These are phyloP conservation scores for Wickerhamomyces kurtzmanii DNA, from an alignment of 805 yeast genomes.

Conservation along the genomic window DNA sequence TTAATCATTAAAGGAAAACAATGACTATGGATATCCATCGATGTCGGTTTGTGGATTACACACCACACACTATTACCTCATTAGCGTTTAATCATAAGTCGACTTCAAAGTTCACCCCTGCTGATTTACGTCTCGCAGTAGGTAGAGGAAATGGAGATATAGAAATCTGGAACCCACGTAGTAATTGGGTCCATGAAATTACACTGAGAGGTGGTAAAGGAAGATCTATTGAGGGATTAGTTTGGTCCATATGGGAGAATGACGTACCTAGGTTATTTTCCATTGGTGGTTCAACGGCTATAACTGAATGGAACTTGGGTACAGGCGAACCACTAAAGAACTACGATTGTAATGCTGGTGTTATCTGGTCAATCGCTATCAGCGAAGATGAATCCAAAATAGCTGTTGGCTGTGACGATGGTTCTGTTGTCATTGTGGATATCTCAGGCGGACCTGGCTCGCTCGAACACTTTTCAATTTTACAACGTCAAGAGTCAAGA, in stretches of 20 bases:
- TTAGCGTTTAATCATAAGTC: constrained; percentile 66
- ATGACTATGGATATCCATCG: constrained; percentile 45
- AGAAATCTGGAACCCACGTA: constrained; percentile 87
- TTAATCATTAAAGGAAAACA: not conserved
- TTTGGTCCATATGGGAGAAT: constrained; percentile 54
- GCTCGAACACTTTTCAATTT: constrained; percentile 62
- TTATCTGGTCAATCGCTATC: constrained; percentile 81
- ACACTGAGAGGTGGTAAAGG: constrained; percentile 72
- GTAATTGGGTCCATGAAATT: constrained; percentile 70
- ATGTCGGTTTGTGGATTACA: constrained; percentile 83
- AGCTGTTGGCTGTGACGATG: constrained; percentile 94
- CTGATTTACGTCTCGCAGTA: constrained; percentile 69
- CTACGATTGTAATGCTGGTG: constrained; percentile 87
- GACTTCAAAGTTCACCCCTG: constrained; percentile 33
- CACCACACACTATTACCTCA: constrained; percentile 78
- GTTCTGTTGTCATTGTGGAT: constrained; percentile 75
- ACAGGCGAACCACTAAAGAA: constrained; percentile 66
- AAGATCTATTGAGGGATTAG: constrained; percentile 80
- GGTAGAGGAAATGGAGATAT: constrained; percentile 93
- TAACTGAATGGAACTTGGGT: constrained; percentile 86
- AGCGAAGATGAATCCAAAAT: constrained; percentile 51
- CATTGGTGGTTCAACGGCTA: constrained; percentile 84
- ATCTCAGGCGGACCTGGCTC: constrained; percentile 83
- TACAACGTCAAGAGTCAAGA: constrained; percentile 79
- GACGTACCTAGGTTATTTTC: constrained; percentile 70